Percentiles rank a stretch among this genome's conserved stretches.
phyloP scores from a whole-genome alignment of 2,329 filamentous ascomycete genomes.

The Monosporascus sp. region DNA sequence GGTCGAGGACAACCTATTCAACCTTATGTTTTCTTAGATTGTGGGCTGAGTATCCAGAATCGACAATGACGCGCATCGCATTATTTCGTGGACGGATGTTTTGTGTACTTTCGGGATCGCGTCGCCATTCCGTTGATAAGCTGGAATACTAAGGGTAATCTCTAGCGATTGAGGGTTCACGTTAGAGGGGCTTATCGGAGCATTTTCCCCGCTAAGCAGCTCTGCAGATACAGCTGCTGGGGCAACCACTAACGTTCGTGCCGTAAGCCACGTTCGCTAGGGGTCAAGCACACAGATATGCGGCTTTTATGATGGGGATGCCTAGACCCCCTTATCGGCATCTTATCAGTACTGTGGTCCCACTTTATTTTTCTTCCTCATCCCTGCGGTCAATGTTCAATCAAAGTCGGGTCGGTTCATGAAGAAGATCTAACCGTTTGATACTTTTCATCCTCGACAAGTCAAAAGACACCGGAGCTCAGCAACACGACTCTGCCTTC shows the following conservation, averaged over 20 bases:
- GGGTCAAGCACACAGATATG: background rate
- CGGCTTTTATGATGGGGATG: background rate
- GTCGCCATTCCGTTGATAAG: too few relatives aligned
- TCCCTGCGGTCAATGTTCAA: background rate
- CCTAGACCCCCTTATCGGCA: too few relatives aligned
- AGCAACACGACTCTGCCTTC: background rate
- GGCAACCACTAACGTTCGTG: background rate
- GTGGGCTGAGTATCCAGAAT: background rate
- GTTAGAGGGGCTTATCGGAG: background rate
- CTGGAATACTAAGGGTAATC: too few relatives aligned
- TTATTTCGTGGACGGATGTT: background rate
- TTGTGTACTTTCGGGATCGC: background rate
- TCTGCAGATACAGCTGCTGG: background rate
- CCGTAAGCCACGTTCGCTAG: background rate
- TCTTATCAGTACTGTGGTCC: constrained; percentile 5
- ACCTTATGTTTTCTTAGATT: too few relatives aligned
- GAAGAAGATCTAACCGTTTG: background rate
- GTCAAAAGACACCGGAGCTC: too few relatives aligned
- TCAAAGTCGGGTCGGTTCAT: background rate
- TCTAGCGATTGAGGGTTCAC: too few relatives aligned
- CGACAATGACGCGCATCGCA: background rate
- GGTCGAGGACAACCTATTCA: too few relatives aligned
- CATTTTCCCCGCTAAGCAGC: too few relatives aligned
- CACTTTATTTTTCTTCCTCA: constrained; percentile 15
- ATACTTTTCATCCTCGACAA: too few relatives aligned